Evolutionary conservation across 1,284 basidiomycete species (phyloP), one percentile per base, ranked within the genome.

Genomic region (Papiliotrema nemorosa): DNA sequence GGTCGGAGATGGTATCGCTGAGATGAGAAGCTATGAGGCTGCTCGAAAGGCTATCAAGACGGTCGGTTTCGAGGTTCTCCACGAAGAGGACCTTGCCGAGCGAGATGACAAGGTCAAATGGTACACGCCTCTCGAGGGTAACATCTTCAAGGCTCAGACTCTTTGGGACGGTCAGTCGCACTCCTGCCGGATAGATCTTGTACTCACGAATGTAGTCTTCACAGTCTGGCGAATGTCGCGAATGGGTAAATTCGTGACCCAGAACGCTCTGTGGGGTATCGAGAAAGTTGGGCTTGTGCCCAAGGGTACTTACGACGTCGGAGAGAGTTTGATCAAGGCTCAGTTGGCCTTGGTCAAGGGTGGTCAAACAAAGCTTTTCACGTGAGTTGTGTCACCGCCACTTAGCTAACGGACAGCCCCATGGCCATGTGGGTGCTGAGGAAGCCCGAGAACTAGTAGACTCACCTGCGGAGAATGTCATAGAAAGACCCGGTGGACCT

Each of bases 101-200:
- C 85, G 90, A 46, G 56, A 55, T 0, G 92, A 96, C 70, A 75
- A 78, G 25, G 78, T 97, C 37, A 84, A 85, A 1, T 98, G 94
- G 94, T 97, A 93, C 78, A 97, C 97, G 77, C 91, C 93, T 6
- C 82, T 97, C 40, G 92, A 94, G 75, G 93, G 93, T 58, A 90
- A 96, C 73, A 80, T 97, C 59, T 72, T 78, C 59, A 94, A 97
- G 76, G 87, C 89, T 9, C 94, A 98, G 79, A 97, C 93, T 3
- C 66, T 84, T 24, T 97, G 91, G 89, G 96, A 98, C 72, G 84
- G 72, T 74, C 54, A 63, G 72, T 68, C 16, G n/a, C n/a, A n/a
- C n/a, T n/a, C n/a, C n/a, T 9, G 9, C 14, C 3, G 18, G 16
- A 22, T 24, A 3, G 24, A 1, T 7, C 16, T 18, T 18, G 10